These are phyloP conservation scores for Trypanosoma caninum DNA, from an alignment of 208 protist species.

Conservation along the genomic window DNA sequence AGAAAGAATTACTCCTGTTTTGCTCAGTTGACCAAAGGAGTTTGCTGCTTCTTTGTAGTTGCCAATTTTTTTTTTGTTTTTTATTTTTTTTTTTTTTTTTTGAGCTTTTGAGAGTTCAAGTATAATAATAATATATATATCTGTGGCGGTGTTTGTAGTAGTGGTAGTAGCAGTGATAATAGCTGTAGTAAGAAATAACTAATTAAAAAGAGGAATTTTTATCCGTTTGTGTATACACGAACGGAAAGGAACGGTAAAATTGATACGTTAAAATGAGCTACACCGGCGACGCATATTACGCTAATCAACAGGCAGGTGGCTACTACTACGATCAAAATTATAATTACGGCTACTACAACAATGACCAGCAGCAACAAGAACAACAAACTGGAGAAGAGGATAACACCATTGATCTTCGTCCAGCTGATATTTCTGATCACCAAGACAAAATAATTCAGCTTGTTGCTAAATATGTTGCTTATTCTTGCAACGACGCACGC, in stretches of 20 bases:
- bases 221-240: too few species aligned
- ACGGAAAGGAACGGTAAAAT: background rate
- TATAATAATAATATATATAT: background rate
- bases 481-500: constrained; percentile 55
- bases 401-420: constrained; percentile 34
- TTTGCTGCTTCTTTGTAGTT: too few species aligned
- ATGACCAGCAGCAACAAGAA: constrained; percentile 7
- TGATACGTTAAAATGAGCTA: constrained; percentile 16
- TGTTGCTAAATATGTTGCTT: constrained; percentile 77
- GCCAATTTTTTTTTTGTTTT: too few species aligned
- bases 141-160: background rate
- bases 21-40: too few species aligned
- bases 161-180: too few species aligned
- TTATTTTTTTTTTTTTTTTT: too few species aligned
- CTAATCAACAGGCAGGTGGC: background rate
- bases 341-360: too few species aligned
- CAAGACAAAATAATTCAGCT: constrained; percentile 83
- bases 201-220: too few species aligned
- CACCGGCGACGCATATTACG: constrained; percentile 7
- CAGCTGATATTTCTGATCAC: constrained; percentile 58
- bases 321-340: too few species aligned
- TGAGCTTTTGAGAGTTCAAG: too few species aligned
- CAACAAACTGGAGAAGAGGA: constrained; percentile 11
- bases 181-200: too few species aligned
- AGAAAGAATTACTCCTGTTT: too few species aligned